Evolutionary conservation across 2,329 filamentous ascomycete species (phyloP), one percentile per base, ranked within the genome.

Genomic region (Ampelomyces quisqualis): DNA sequence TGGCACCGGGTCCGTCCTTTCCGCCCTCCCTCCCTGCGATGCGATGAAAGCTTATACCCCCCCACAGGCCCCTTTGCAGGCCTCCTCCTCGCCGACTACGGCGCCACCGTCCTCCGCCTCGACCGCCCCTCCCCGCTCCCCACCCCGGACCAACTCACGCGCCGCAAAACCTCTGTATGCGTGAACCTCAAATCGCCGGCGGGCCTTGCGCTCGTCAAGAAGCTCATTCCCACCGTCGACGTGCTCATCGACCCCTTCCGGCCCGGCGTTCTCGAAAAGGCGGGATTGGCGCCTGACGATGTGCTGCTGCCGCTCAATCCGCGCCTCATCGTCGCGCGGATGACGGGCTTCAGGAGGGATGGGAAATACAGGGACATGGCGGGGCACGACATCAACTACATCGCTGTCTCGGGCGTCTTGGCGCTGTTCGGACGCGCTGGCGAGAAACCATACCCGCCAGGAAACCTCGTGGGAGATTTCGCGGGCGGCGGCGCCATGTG

Each of bases 301-400:
- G 78, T 79, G 1, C 75, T 96, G 6, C 72, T 82, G 19, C 73
- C 70, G 17, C 62, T 79, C 13, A 95, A 96, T 67, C 85, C 84
- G 8, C 75, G 84, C 0, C 72, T 97, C 2, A 81, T 97, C 38
- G 82, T 95, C 41, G 89, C 80, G 6, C 84, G 91, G 27, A 85
- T 97, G 79, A 93, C 90, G 2, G 91, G 91, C 0, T 97, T 96
- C 68, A 78, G 91, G 9, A 77, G 90, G 26, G 88, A 94, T 69
- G 91, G 90, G 0, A 84, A 82, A 57, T 97, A 95, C 70, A 80
- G 79, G 33, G 72, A 78, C 58, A 96, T 95, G 90, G 90, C 90
- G 0, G 90, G 90, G 5, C 90, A 96, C 64, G 90, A 96, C 65
- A 95, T 96, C 67, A 96, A 97, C 64, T 97, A 97, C 69, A 84